Base-by-base conservation (phyloP, 495 filamentous ascomycete species). In the Lophiostoma macrostomum region DNA sequence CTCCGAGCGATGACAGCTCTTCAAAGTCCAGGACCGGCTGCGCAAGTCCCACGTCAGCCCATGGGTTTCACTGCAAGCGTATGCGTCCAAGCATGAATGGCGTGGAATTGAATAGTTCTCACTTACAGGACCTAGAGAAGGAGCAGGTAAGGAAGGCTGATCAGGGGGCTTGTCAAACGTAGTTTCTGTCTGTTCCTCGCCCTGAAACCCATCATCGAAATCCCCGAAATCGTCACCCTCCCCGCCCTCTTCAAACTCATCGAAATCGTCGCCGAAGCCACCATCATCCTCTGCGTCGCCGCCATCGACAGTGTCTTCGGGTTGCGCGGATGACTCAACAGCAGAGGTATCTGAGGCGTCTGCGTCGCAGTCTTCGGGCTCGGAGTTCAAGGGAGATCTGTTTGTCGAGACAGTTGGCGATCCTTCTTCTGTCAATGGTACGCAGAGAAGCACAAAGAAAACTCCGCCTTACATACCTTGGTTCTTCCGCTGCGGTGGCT, bases 221-320 rank as follows among this genome's bases (percentile, higher is more conserved):
- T 95, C 90, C 41, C 82, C 88, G 76, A 91, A 91, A 69, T 93
- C 90, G 56, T 81, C 80, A 34, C 76, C 76, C 29, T 66, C 73
- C 18, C 52, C 60, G 55, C 83, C 82, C 45, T 89, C 90, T 65
- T 91, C 90, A 66, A 97, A 96, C 62, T 96, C 91, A 69, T 96
- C 93, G 79, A 97, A 96, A 53, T 95, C 91, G 64, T 93, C 91
- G 51, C 86, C 87, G 72, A 85, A 85, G 16, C 74, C 82, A 57
- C 77, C 78, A 19, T 69, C 78, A 55, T 71, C 73, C 20, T 55
- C 63, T 40, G 29, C 47, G 50, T 74, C 67, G 22, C 69, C 68
- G 50, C 71, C 65, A 37, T 64, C 65, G 34, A 20, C 8, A 27
- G 41, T 64, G 22, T 70, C 71, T 41, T 70, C 68, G 38, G 66